Percentiles rank a stretch among this genome's conserved stretches.
Evolutionary conservation across 164 flowering plant species (phyloP).

Genomic region (Santalum album): DNA sequence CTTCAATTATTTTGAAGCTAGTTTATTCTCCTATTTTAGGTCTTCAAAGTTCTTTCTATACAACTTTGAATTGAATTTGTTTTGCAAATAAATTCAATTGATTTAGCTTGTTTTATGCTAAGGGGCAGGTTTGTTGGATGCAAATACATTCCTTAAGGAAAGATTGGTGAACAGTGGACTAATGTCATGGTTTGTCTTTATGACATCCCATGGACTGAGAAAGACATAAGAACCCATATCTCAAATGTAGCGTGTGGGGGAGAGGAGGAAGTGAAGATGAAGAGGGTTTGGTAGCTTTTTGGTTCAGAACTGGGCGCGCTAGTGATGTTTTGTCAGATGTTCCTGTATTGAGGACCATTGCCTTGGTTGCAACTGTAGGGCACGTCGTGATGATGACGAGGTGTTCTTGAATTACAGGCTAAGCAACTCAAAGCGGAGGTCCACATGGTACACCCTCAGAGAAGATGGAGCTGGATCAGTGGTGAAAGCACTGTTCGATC

Average conservation of each 20-base stretch:
- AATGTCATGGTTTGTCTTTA: slow-evolving; percentile 96
- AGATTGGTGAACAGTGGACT: too few relatives aligned
- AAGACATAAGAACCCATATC: slow-evolving; percentile 60
- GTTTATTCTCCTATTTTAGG: too few relatives aligned
- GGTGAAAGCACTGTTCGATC: background rate
- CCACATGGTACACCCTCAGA: slow-evolving; percentile 65
- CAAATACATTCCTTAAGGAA: too few relatives aligned
- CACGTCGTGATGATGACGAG: slow-evolving; percentile 75
- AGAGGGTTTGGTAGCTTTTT: slow-evolving; percentile 74
- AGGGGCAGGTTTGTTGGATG: too few relatives aligned
- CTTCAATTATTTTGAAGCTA: too few relatives aligned
- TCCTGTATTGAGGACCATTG: slow-evolving; percentile 59
- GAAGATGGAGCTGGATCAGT: slow-evolving; percentile 66
- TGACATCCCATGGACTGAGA: slow-evolving; percentile 73
- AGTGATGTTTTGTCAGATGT: slow-evolving; percentile 19
- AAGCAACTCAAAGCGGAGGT: slow-evolving; percentile 73
- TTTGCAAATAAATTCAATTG: too few relatives aligned
- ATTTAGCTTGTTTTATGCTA: too few relatives aligned
- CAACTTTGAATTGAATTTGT: too few relatives aligned
- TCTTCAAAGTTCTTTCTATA: too few relatives aligned
- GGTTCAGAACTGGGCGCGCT: slow-evolving; percentile 57
- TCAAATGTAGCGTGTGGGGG: slow-evolving; percentile 71
- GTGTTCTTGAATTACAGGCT: slow-evolving; percentile 72
- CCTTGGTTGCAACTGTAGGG: slow-evolving; percentile 72
- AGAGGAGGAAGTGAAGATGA: slow-evolving; percentile 60